Percentiles rank a stretch among this genome's conserved stretches.
phyloP scores from a whole-genome alignment of 2,329 filamentous ascomycete genomes.

The Arthrobotrys megalospora region DNA sequence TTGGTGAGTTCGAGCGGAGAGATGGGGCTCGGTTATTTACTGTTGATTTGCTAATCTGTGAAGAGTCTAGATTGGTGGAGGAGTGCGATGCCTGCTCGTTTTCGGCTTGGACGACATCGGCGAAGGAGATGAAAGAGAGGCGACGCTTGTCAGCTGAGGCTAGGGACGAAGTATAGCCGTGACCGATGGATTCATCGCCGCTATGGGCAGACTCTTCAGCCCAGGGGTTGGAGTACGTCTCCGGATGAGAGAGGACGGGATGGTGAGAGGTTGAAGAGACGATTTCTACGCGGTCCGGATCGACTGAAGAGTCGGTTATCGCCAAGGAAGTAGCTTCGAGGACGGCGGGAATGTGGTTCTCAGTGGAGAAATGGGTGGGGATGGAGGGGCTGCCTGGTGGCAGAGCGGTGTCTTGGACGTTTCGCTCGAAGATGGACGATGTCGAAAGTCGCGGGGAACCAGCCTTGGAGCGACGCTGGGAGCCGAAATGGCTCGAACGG shows the following conservation, averaged over 20 bases:
- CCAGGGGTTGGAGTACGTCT: conserved; percentile 54
- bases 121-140: conserved; percentile 95
- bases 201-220: conserved; percentile 56
- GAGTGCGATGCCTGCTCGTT: conserved; percentile 77
- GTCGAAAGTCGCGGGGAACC: conserved; percentile 70
- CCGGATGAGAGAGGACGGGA: conserved; percentile 47
- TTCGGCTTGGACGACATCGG: conserved; percentile 86
- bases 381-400: conserved; percentile 82
- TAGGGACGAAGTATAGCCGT: conserved; percentile 41
- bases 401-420: conserved; percentile 76
- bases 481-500: conserved; percentile 71
- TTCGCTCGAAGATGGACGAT: conserved; percentile 85
- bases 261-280: conserved; percentile 76
- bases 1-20: conserved; percentile 60
- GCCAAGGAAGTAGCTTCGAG: conserved; percentile 91
- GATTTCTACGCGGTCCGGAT: conserved; percentile 92
- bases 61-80: conserved; percentile 65
- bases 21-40: conserved; percentile 56
- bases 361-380: conserved; percentile 91
- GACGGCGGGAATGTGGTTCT: conserved; percentile 92
- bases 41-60: conserved; percentile 50
- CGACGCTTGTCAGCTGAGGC: conserved; percentile 71
- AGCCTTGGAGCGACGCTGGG: conserved; percentile 57
- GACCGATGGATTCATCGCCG: conserved; percentile 61
- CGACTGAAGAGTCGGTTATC: conserved; percentile 87